Base-by-base conservation (phyloP, 1,139 yeast species). In the Pichia sp. region DNA sequence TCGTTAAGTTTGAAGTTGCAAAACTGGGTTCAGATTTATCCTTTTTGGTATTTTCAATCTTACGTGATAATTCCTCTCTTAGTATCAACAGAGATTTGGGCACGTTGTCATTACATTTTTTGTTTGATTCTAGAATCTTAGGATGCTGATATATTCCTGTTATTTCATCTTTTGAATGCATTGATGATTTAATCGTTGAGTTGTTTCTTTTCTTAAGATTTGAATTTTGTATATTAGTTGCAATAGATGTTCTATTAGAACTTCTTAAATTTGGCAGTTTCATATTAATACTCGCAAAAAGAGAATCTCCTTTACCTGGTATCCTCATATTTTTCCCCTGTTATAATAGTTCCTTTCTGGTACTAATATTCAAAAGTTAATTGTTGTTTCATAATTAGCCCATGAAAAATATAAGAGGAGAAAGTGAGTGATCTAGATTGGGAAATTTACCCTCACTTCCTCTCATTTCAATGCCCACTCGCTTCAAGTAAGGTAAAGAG, bases 81-180 rank as follows among this genome's bases (percentile, higher is more conserved):
- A 35, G 23, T 11, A 10, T 16, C 29, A 42, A 9, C 43, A 45
- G 42, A 10, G 48, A 39, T 29, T 35, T 36, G 2, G 48, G 46
- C 11, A 45, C 39, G 12, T 32, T 30, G 28, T 38, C 44, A 20
- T 38, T 23, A n/a, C 31, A 31, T 6, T 16, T n/a, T n/a, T n/a
- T n/a, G n/a, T n/a, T n/a, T n/a, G n/a, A n/a, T n/a, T n/a, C n/a
- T n/a, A n/a, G n/a, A n/a, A n/a, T n/a, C n/a, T n/a, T n/a, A n/a
- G n/a, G n/a, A n/a, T n/a, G n/a, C n/a, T n/a, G n/a, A 24, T 45
- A 42, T n/a, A 45, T 45, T 6, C 43, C 41, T 11, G 43, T 28
- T 6, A 45, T 34, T 29, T 20, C 26, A 10, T 42, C 36, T 26
- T 33, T 45, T 4, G 43, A 27, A 32, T 42, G 41, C 24, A 36